Conservation (phyloP, 495 filamentous ascomycete genomes). For the Tuber brumale region DNA sequence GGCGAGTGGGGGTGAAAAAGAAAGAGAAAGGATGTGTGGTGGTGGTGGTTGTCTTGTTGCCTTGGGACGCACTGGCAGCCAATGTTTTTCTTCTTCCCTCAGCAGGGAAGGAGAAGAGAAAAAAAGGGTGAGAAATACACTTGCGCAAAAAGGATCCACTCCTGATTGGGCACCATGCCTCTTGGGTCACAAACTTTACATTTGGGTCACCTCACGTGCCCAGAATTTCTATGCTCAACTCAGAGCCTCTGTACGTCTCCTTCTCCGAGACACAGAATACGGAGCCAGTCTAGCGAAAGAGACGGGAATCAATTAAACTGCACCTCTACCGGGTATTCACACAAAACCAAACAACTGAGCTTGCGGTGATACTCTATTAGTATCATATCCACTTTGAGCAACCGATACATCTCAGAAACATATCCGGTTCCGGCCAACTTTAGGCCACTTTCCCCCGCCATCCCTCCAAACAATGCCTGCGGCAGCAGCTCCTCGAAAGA, state of each 20-base stretch:
- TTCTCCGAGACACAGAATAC: neutral
- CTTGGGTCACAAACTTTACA: neutral
- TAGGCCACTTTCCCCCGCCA: slow-evolving; percentile 7
- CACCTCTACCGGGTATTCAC: neutral
- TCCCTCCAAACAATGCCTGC: slow-evolving; percentile 23
- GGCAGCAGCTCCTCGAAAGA: slow-evolving; percentile 25
- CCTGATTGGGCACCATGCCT: neutral
- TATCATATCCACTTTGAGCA: neutral
- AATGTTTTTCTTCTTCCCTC: slow-evolving; percentile 18
- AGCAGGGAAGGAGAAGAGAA: slow-evolving; percentile 14
- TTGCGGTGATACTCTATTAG: neutral
- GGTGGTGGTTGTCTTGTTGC: slow-evolving; percentile 39
- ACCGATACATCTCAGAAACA: slow-evolving; percentile 2
- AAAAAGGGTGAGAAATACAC: slow-evolving; percentile 4
- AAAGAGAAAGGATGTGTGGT: slow-evolving; percentile 40
- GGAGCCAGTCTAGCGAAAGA: slow-evolving; percentile 3
- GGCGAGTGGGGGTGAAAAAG: slow-evolving; percentile 14
- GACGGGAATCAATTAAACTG: neutral
- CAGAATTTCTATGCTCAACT: neutral
- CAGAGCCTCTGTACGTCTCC: neutral
- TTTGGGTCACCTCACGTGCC: neutral
- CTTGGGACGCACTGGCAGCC: neutral
- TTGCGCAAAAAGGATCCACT: neutral
- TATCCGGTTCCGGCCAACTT: slow-evolving; percentile 9
- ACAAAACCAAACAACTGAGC: neutral